phyloP scores from a whole-genome alignment of 1,284 basidiomycete genomes.

The Austroboletus niveus region DNA sequence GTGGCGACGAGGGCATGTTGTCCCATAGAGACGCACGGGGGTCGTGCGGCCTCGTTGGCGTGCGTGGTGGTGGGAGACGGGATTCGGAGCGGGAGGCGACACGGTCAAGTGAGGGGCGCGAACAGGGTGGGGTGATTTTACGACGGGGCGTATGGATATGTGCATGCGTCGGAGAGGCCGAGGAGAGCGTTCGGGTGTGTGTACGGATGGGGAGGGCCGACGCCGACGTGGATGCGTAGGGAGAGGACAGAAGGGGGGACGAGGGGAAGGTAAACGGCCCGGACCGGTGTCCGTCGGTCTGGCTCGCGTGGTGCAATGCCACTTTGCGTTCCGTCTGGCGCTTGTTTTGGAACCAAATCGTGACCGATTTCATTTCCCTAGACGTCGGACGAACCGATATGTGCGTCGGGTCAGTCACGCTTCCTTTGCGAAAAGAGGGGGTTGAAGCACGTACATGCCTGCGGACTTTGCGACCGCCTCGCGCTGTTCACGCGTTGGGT shows the following conservation, averaged over 20 bases:
- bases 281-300: conserved; percentile 12
- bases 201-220: conserved; percentile 34
- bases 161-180: conserved; percentile 7
- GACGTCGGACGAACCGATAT: not conserved
- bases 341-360: conserved; percentile 82
- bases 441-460: conserved; percentile 50
- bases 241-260: conserved; percentile 22
- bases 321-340: conserved; percentile 71
- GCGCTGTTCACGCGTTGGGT: conserved; percentile 69
- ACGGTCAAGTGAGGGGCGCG: conserved; percentile 52
- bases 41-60: conserved; percentile 40
- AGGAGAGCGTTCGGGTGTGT: conserved; percentile 21
- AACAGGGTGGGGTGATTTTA: conserved; percentile 29
- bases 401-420: not conserved
- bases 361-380: conserved; percentile 75
- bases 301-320: conserved; percentile 44
- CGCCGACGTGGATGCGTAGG: conserved; percentile 23
- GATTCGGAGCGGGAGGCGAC: conserved; percentile 59
- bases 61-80: conserved; percentile 43
- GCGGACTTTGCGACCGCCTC: conserved; percentile 58
- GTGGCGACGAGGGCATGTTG: conserved; percentile 69
- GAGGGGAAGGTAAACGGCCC: conserved; percentile 9
- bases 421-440: not conserved
- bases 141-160: conserved; percentile 23
- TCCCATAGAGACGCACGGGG: conserved; percentile 53